Evolutionary conservation across 169 alveolate genomes (phyloP).

Genomic region (Eimeria necatrix): DNA sequence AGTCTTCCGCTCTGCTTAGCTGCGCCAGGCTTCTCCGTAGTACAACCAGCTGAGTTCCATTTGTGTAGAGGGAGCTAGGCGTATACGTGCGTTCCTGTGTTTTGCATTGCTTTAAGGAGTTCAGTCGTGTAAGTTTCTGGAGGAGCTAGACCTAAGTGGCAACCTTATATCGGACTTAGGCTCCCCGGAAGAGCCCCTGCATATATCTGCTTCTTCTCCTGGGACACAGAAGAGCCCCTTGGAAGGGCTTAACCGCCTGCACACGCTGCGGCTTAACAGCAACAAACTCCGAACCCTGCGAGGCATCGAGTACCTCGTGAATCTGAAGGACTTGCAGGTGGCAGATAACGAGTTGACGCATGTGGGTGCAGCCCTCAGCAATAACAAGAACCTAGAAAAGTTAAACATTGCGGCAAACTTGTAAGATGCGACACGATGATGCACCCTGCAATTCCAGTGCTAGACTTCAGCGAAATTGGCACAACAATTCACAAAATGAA

Average conservation of each 20-base stretch:
- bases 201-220: neutral
- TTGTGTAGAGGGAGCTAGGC: neutral
- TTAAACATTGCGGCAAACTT: conserved; percentile 75
- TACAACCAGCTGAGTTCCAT: neutral
- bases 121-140: conserved; percentile 44
- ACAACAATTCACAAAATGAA: too few species aligned
- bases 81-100: neutral
- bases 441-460: neutral
- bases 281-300: conserved; percentile 63
- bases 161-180: conserved; percentile 41
- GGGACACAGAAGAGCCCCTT: neutral
- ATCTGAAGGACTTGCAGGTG: conserved; percentile 57
- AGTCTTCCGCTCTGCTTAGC: too few species aligned
- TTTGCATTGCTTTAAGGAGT: conserved; percentile 7
- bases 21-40: too few species aligned
- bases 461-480: neutral
- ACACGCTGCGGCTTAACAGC: conserved; percentile 69
- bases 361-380: conserved; percentile 57
- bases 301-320: conserved; percentile 51
- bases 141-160: conserved; percentile 58
- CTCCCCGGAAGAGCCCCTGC: neutral
- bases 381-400: conserved; percentile 64
- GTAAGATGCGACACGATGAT: conserved; percentile 53
- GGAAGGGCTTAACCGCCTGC: conserved; percentile 59
- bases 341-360: conserved; percentile 74